Evolutionary conservation across 306 rosid species (phyloP), one percentile per base, ranked within the genome.

Genomic region (Castanea crenata): DNA sequence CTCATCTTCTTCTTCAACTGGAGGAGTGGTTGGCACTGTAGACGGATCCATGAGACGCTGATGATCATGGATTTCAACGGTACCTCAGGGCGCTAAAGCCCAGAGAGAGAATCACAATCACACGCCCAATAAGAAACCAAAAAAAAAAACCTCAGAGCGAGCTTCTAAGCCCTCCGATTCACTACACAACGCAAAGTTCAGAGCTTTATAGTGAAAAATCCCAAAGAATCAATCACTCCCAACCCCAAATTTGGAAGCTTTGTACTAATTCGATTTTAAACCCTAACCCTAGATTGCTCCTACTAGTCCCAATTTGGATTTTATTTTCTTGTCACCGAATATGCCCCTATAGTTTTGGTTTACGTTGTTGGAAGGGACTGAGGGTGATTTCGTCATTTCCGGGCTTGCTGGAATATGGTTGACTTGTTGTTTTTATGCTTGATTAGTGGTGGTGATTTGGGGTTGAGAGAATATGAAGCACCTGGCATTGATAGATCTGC

Each of bases 21-120:
- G 79, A 84, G 88, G 83, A 71, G 83, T 75, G 80, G 86, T 79
- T 77, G 52, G 92, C 82, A 88, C 70, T 70, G 92, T 78, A 77
- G 91, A 89, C 20, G 89, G 92, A 80, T 96, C 97, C 98, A 94
- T 94, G 34, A 85, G 44, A 86, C 80, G 85, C 86, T 78, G 91
- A 88, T 31, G 94, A 94, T 83, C 97, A 94, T 94, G 93, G 98
- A 93, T 89, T 86, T 88, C 84, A 85, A 31, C 69, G 63, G 77
- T 49, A 1, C 34, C 76, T 76, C 76, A 73, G 94, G 99, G 93
- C 97, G 85, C 84, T 77, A 55, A 84, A 90, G 93, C 95, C 98
- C 97, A 83, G 56, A 81, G 71, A 78, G 79, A 74, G 69, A 74
- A 31, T 31, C 46, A 31, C 46, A 4, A 41, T 41, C 21, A 16